Evolutionary conservation across 768 basidiomycete species (phyloP), one percentile per base, ranked within the genome.

Genomic region (Cubamyces sp.): DNA sequence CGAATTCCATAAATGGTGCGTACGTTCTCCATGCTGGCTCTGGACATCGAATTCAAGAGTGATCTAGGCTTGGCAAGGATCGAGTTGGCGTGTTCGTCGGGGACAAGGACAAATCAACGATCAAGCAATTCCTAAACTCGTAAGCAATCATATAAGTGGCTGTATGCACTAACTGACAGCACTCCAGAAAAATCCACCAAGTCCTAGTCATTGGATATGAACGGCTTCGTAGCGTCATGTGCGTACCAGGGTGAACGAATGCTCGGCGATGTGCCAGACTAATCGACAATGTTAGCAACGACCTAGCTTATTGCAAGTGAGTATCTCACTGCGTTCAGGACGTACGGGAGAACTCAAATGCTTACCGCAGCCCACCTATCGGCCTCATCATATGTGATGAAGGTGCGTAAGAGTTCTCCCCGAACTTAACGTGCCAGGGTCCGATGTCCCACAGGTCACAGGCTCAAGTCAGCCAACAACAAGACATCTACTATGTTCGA

Each of bases 131-230:
- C 68, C 78, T 87, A 54, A 86, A 90, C 69, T 84, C 85, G 90
- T 90, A 66, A 60, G 88, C 75, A 28, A 26, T n/a, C 25, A 9
- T 26, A 19, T 40, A 6, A 40, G 18, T 45, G 16, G 49, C 40
- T 1, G n/a, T 30, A 62, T 7, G 51, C 26, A 54, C 45, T 61
- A 28, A 61, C 15, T 54, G 1, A 34, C 15, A 28, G 1, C 60
- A 51, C 54, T 54, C 6, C 68, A 92, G 91, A 34, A 86, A 82
- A 71, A 82, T 82, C 8, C 89, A 93, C 66, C 89, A 94, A 59
- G 92, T 98, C 2, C 79, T 99, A 19, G 84, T 99, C 62, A 95
- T 98, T 61, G 95, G 97, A 3, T 99, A 99, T 71, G 97, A 98
- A 70, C 87, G 91, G 54, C 81, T 97, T 39, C 79, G 93, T 49